A percentile compares a stretch with the other conserved stretches of the same genome.
Evolutionary conservation across 169 alveolate genomes (phyloP).

Genomic region (Plasmodium coatneyi): DNA sequence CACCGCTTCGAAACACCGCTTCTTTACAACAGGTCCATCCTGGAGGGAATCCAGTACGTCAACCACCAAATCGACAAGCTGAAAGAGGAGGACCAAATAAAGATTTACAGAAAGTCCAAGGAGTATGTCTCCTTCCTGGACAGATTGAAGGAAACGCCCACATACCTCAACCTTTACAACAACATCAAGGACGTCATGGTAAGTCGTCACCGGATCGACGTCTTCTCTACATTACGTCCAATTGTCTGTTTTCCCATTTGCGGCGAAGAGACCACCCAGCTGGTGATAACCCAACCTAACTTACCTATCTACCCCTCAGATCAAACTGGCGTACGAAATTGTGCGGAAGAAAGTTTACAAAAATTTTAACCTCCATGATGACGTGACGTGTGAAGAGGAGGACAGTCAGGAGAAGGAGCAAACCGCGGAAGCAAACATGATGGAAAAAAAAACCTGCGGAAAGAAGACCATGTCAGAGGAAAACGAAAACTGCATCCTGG

Average conservation of each 20-base stretch:
- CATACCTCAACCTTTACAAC: conserved; percentile 32
- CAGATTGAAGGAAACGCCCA: conserved; percentile 26
- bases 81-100: conserved; percentile 37
- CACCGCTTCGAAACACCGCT: neutral
- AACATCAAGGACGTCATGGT: conserved; percentile 47
- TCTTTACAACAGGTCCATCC: neutral
- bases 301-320: neutral
- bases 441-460: neutral
- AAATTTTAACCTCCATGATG: conserved; percentile 42
- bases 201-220: neutral
- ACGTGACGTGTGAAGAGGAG: neutral
- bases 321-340: conserved; percentile 27
- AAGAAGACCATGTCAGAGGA: conserved; percentile 19
- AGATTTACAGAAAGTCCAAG: conserved; percentile 44
- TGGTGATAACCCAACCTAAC: neutral
- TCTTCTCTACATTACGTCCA: neutral
- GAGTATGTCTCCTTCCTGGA: conserved; percentile 37
- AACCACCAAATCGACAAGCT: conserved; percentile 18
- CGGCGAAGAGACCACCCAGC: neutral
- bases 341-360: conserved; percentile 32
- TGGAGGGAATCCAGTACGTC: conserved; percentile 42
- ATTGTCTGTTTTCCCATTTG: neutral
- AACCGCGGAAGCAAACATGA: neutral
- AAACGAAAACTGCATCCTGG: conserved; percentile 32
- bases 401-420: neutral